Evolutionary conservation across 192 early-diverging fungal species (phyloP), one percentile per base, ranked within the genome.

Genomic region (Phycomyces blakesleeanus): DNA sequence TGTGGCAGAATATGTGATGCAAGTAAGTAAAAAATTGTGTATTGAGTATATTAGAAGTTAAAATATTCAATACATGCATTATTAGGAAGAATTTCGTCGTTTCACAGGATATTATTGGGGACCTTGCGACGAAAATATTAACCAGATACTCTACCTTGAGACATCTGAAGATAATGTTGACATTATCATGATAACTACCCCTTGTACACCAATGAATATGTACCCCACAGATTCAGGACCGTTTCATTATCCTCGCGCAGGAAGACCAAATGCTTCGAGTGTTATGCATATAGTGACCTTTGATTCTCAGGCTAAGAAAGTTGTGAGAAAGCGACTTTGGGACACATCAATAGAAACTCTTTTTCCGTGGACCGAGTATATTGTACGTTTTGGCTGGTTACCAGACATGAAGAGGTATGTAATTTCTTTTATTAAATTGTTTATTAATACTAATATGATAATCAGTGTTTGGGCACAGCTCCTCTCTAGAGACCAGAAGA

Each of bases 291-390:
- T 89, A 20, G 79, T 83, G 0, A 83, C 82, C 56, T 86, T 89
- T 68, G 51, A 71, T 9, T 59, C 71, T 34, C 27, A 51, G 44
- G 58, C 67, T 5, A 64, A 75, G 22, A 71, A 63, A 27, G 51
- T 42, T 3, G 49, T 81, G 9, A 73, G 69, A 47, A 81, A 78
- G 53, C 69, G 78, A 49, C 65, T 82, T 7, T 79, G 76, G 76
- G 69, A 76, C 8, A 12, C 41, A 59, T 5, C 60, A 60, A 7
- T 57, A 86, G 11, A 63, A 79, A 54, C 66, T 21, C 47, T 75
- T 10, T 89, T 85, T 52, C 86, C 87, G 9, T 89, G 87, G 87
- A 61, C 76, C 25, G 87, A 89, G 51, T 89, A 89, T 71, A 83
- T 87, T 57, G 78, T 81, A 10, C 66, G 87, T 16, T 79, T 82